phyloP scores from a whole-genome alignment of 345 rosid species.

The Gossypium stocksii region DNA sequence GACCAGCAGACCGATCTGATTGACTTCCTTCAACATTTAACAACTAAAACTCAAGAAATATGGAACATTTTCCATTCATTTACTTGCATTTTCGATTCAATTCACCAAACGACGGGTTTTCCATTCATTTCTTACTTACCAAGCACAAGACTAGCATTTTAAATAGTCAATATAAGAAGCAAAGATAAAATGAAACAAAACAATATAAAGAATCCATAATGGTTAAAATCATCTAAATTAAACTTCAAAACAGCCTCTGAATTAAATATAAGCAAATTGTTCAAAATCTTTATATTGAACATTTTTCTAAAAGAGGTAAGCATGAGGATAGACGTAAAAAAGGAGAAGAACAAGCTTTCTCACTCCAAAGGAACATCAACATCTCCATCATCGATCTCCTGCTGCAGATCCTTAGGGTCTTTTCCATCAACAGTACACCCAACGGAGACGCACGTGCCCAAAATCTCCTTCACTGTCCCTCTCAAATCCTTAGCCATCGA shows the following conservation, averaged over 20 bases:
- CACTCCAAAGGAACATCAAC: slow-evolving; percentile 46
- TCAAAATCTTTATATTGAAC: background rate
- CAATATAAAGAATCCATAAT: slow-evolving; percentile 12
- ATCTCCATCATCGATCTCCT: slow-evolving; percentile 46
- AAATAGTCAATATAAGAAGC: background rate
- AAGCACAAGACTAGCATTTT: background rate
- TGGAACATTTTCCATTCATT: background rate
- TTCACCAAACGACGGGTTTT: background rate
- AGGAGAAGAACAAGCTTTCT: background rate
- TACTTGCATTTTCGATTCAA: background rate
- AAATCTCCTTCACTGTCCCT: slow-evolving; percentile 56
- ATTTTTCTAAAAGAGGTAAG: background rate
- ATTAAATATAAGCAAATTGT: background rate
- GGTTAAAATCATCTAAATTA: slow-evolving; percentile 14
- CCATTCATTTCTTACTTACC: background rate
- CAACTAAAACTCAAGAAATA: background rate
- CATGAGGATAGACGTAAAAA: background rate
- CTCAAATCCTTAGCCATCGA: slow-evolving; percentile 56
- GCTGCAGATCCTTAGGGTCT: slow-evolving; percentile 52
- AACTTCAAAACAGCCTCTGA: background rate
- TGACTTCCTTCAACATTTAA: background rate
- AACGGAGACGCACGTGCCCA: slow-evolving; percentile 60
- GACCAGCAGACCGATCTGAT: background rate
- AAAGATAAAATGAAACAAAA: background rate
- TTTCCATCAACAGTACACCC: slow-evolving; percentile 60